Evolutionary conservation across 768 basidiomycete species (phyloP).

Genomic region (Pleurotus salmoneostramineus): DNA sequence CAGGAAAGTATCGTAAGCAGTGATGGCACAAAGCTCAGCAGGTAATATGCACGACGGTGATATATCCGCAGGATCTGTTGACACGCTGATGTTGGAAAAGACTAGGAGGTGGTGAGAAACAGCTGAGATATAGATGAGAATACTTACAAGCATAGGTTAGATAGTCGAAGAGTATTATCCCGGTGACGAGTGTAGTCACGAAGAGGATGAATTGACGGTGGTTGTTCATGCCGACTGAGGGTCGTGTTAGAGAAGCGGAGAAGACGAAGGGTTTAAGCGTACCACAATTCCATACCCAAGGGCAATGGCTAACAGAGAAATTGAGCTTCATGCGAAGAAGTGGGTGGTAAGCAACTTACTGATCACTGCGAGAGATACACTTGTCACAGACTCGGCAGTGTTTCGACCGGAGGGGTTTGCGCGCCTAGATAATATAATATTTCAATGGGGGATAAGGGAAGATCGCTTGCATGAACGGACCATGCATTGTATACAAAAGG

Average conservation of each 20-base stretch:
- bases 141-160: conserved; percentile 78
- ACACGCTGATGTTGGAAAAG: conserved; percentile 43
- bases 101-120: conserved; percentile 29
- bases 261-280: neutral
- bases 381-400: conserved; percentile 92
- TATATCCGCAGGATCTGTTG: conserved; percentile 31
- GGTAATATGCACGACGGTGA: conserved; percentile 71
- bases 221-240: conserved; percentile 82
- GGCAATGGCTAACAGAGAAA: conserved; percentile 70
- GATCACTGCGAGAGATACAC: conserved; percentile 88
- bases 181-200: conserved; percentile 78
- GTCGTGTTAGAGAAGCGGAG: neutral
- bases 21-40: conserved; percentile 61
- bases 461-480: conserved; percentile 29
- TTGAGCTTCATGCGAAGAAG: conserved; percentile 1
- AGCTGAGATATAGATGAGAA: neutral
- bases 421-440: conserved; percentile 41
- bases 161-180: conserved; percentile 79
- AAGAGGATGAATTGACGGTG: conserved; percentile 97
- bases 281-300: conserved; percentile 99
- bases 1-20: conserved; percentile 78
- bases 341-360: conserved; percentile 49
- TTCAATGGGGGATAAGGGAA: too few relatives aligned
- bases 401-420: conserved; percentile 90
- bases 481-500: conserved; percentile 97